Percentiles rank a stretch among this genome's conserved stretches.
Conservation (phyloP, 495 filamentous ascomycete genomes). For the Hypoxylon cercidicola region DNA sequence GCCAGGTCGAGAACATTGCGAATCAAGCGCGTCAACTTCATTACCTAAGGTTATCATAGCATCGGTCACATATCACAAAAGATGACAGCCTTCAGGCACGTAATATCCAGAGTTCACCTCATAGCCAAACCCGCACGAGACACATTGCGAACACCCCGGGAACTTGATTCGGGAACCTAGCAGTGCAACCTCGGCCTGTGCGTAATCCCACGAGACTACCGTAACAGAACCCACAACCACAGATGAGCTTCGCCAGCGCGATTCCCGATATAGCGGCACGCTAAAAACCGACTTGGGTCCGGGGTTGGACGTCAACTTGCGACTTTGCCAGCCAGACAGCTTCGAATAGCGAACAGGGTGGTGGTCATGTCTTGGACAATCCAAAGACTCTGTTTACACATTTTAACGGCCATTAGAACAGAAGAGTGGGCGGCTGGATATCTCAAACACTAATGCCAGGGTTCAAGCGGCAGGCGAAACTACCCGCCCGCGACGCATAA, state of each 20-base stretch:
- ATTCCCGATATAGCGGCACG: constrained; percentile 19
- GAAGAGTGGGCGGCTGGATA: constrained; percentile 12
- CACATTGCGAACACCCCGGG: constrained; percentile 30
- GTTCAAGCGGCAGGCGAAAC: constrained; percentile 30
- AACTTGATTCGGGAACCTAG: constrained; percentile 10
- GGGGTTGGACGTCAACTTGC: constrained; percentile 8
- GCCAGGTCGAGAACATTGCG: constrained; percentile 20
- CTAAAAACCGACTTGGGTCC: constrained; percentile 11
- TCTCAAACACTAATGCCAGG: constrained; percentile 22
- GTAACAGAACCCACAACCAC: constrained; percentile 9
- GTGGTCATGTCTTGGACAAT: constrained; percentile 3
- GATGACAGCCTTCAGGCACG: not conserved
- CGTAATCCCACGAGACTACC: not conserved
- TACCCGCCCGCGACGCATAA: constrained; percentile 1
- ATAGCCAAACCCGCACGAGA: constrained; percentile 32
- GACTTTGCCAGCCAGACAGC: constrained; percentile 11
- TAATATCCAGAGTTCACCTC: constrained; percentile 17
- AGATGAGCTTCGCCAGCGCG: constrained; percentile 21
- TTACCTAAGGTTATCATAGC: constrained; percentile 8
- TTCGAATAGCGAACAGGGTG: constrained; percentile 3
- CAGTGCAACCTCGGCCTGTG: constrained; percentile 3
- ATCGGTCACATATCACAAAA: not conserved
- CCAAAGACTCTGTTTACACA: constrained; percentile 12
- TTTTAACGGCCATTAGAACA: constrained; percentile 11
- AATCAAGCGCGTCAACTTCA: constrained; percentile 18